phyloP scores from a whole-genome alignment of 768 basidiomycete genomes.

The Tulasnella sp. region DNA sequence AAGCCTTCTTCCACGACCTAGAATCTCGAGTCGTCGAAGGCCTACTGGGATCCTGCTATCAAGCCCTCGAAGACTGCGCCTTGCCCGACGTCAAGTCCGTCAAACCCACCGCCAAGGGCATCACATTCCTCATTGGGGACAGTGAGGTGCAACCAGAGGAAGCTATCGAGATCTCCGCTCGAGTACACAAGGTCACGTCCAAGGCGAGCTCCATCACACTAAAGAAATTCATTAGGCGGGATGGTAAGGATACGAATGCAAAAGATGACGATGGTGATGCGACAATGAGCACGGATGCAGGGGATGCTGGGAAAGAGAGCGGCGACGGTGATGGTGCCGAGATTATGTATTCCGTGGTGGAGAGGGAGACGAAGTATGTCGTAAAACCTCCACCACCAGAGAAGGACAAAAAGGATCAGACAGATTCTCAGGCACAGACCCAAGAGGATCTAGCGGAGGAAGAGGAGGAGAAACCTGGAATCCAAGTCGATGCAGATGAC shows the following conservation, averaged over 20 bases:
- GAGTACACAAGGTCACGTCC: constrained; percentile 72
- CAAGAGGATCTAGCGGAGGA: constrained; percentile 29
- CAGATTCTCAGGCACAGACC: constrained; percentile 21
- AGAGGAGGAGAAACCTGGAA: constrained; percentile 22
- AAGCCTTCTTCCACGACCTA: constrained; percentile 52
- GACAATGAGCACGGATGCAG: constrained; percentile 13
- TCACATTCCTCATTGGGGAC: constrained; percentile 70
- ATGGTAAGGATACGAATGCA: constrained; percentile 23
- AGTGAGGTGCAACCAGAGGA: constrained; percentile 52
- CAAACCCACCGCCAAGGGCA: constrained; percentile 56
- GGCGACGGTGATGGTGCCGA: constrained; percentile 8
- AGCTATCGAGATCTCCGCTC: constrained; percentile 62
- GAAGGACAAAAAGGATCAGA: neutral
- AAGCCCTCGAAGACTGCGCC: constrained; percentile 50
- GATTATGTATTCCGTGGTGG: constrained; percentile 33
- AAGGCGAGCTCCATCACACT: constrained; percentile 56
- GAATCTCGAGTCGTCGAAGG: constrained; percentile 36
- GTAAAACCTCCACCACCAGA: constrained; percentile 30
- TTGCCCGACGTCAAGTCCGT: constrained; percentile 54
- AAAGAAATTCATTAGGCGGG: constrained; percentile 50
- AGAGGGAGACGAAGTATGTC: constrained; percentile 44
- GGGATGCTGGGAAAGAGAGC: no score
- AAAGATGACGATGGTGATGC: constrained; percentile 29
- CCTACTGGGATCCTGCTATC: constrained; percentile 51
- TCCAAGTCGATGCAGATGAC: constrained; percentile 56